Evolutionary conservation across 805 yeast genomes (phyloP).

Genomic region (Zygoascus biomembranicola): DNA sequence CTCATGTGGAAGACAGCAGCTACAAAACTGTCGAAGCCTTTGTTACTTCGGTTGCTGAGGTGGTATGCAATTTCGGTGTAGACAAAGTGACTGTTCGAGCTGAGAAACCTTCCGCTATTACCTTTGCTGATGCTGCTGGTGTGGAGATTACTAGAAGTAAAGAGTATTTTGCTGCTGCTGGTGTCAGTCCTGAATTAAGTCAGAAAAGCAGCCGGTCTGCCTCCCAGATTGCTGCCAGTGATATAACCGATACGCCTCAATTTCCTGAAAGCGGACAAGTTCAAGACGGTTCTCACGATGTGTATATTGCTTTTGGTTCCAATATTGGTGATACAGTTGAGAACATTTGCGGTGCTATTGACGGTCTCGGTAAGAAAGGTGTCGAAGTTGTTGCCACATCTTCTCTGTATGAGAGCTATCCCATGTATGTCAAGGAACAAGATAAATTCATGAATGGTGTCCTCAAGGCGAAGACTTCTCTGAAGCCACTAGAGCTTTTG

Average conservation of each 20-base stretch:
- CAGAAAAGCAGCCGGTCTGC: not conserved
- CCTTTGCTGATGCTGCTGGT: constrained; percentile 84
- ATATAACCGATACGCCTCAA: constrained; percentile 4
- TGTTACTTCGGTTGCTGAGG: constrained; percentile 60
- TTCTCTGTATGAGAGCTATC: constrained; percentile 76
- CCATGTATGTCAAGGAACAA: constrained; percentile 85
- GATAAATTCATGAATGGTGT: constrained; percentile 80
- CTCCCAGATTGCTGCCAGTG: not conserved
- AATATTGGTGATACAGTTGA: constrained; percentile 65
- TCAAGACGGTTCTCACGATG: constrained; percentile 36
- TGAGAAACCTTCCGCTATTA: constrained; percentile 81
- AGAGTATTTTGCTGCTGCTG: constrained; percentile 29
- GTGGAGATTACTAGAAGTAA: constrained; percentile 54
- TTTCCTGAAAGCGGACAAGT: constrained; percentile 17
- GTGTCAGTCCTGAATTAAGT: not conserved
- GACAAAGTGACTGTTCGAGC: constrained; percentile 49
- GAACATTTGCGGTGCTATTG: constrained; percentile 52
- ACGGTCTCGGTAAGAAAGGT: constrained; percentile 34
- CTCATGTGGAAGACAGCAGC: constrained; percentile 65
- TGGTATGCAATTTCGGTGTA: constrained; percentile 40
- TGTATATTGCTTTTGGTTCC: constrained; percentile 82
- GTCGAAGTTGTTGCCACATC: constrained; percentile 56
- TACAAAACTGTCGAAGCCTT: constrained; percentile 93
- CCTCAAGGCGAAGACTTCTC: constrained; percentile 50
- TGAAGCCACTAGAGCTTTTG: constrained; percentile 59